phyloP scores from a whole-genome alignment of 345 rosid genomes.

The Heritiera fomes region DNA sequence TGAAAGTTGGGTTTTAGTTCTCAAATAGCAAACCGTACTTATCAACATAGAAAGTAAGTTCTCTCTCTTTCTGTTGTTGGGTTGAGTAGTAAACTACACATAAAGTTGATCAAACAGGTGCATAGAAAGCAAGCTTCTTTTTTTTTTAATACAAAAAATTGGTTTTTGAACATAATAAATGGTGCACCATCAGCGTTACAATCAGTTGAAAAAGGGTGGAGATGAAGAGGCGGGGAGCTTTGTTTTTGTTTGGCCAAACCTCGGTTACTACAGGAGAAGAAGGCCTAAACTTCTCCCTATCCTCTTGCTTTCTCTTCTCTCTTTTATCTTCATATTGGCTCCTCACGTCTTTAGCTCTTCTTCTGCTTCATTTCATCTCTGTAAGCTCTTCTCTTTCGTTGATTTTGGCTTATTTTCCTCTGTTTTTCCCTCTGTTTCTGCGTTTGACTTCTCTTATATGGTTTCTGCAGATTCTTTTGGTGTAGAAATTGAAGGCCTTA shows the following conservation, averaged over 20 bases:
- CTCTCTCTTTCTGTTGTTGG: background rate
- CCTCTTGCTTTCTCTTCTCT: constrained; percentile 63
- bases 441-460: constrained; percentile 6
- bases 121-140: background rate
- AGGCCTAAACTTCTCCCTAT: constrained; percentile 61
- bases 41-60: background rate
- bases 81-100: constrained; percentile 9
- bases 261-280: constrained; percentile 43
- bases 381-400: constrained; percentile 39
- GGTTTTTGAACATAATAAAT: constrained; percentile 22
- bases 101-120: constrained; percentile 6
- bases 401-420: background rate
- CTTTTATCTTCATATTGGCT: constrained; percentile 55
- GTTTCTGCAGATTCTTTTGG: constrained; percentile 57
- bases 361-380: constrained; percentile 46
- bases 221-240: constrained; percentile 36
- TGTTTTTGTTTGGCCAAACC: constrained; percentile 33
- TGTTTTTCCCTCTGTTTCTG: constrained; percentile 7
- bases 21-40: background rate
- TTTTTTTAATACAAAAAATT: background rate
- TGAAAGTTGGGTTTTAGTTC: constrained; percentile 1
- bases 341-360: constrained; percentile 55
- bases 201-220: constrained; percentile 50
- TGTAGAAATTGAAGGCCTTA: constrained; percentile 38
- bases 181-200: constrained; percentile 48